A percentile compares a stretch with the other conserved stretches of the same genome.
Conservation (phyloP, 768 basidiomycete genomes). For the Lactarius trivialis region DNA sequence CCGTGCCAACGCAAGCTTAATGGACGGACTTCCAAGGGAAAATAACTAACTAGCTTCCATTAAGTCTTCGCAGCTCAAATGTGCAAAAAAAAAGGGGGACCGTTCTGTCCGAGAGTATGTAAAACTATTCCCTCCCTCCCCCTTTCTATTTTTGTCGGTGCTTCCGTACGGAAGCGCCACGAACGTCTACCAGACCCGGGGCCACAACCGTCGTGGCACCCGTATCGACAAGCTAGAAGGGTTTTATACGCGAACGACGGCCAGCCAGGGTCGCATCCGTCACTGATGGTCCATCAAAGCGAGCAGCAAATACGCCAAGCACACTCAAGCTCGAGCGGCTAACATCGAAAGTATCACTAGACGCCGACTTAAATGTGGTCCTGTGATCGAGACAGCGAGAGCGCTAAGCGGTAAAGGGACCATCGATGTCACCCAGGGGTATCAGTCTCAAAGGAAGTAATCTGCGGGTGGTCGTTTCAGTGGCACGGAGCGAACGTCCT, state of each 20-base stretch:
- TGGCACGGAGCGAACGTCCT: conserved; percentile 80
- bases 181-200: background rate
- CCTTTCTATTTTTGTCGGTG: too few relatives aligned
- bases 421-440: background rate
- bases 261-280: background rate
- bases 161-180: background rate
- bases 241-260: background rate
- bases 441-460: conserved; percentile 58
- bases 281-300: background rate
- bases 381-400: background rate
- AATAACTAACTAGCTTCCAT: background rate
- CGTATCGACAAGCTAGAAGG: background rate
- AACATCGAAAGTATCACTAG: background rate
- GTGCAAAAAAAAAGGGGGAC: background rate
- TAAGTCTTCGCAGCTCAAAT: background rate
- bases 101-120: too few relatives aligned
- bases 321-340: background rate
- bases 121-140: too few relatives aligned
- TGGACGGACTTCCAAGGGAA: background rate
- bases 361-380: background rate
- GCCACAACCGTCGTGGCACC: background rate
- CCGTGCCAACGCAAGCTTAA: background rate
- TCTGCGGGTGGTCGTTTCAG: conserved; percentile 82
- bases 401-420: background rate
- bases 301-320: background rate